These are phyloP conservation scores for Aethionema arabicum DNA, from an alignment of 345 rosid genomes.

Conservation along the genomic window DNA sequence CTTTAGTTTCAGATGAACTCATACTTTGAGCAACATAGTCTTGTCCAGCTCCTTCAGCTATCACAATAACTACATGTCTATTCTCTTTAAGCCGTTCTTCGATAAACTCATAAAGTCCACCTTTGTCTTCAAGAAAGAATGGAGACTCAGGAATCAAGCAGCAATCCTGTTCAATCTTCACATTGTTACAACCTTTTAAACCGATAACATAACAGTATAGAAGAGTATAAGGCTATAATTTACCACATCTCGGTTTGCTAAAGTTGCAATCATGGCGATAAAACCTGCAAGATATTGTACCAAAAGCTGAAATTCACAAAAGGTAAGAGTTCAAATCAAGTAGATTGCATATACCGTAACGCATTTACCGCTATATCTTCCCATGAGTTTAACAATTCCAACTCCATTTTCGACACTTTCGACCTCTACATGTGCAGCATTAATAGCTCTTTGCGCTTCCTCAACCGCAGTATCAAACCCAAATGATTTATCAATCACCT, in stretches of 20 bases:
- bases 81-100: conserved; percentile 78
- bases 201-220: conserved; percentile 10
- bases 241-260: conserved; percentile 98
- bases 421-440: conserved; percentile 96
- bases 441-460: conserved; percentile 95
- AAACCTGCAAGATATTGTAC: conserved; percentile 55
- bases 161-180: conserved; percentile 65
- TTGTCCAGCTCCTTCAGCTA: conserved; percentile 98
- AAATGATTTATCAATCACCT: conserved; percentile 96
- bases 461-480: conserved; percentile 98
- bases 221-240: conserved; percentile 14
- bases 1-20: conserved; percentile 52
- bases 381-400: conserved; percentile 95
- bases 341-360: conserved; percentile 18
- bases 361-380: conserved; percentile 87
- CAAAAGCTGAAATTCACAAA: background rate
- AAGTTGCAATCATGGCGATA: conserved; percentile 88
- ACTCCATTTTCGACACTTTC: conserved; percentile 97
- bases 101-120: conserved; percentile 83
- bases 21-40: conserved; percentile 67
- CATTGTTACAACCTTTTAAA: conserved; percentile 3
- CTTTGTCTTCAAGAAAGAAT: conserved; percentile 83
- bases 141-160: conserved; percentile 98
- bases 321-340: background rate
- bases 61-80: conserved; percentile 76